These are phyloP conservation scores for Yamadazyma akitaensis DNA, from an alignment of 805 yeast species.

Conservation along the genomic window DNA sequence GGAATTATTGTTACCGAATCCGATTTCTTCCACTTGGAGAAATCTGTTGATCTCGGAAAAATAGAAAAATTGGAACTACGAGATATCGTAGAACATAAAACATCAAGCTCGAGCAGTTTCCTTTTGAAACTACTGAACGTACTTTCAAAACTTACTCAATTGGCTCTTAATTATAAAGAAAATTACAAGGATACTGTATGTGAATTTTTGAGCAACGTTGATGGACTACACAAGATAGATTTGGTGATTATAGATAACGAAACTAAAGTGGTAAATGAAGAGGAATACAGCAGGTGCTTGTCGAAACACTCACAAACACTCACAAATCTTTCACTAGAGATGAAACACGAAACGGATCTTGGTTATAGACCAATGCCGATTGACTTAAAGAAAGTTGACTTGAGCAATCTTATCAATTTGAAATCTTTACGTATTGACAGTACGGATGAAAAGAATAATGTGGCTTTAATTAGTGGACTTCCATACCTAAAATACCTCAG, in stretches of 20 bases:
- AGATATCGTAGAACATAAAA: constrained; percentile 30
- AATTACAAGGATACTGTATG: constrained; percentile 40
- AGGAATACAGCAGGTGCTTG: constrained; percentile 18
- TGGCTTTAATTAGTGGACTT: constrained; percentile 22
- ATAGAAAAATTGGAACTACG: constrained; percentile 28
- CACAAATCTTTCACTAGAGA: constrained; percentile 36
- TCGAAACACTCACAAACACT: constrained; percentile 17
- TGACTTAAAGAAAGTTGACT: constrained; percentile 4
- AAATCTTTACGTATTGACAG: constrained; percentile 41
- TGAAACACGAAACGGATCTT: constrained; percentile 35
- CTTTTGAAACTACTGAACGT: background rate
- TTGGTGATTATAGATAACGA: constrained; percentile 39
- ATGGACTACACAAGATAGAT: constrained; percentile 33
- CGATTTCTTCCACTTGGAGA: constrained; percentile 18
- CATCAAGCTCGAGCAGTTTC: background rate
- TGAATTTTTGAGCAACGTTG: constrained; percentile 21
- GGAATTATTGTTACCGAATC: constrained; percentile 20
- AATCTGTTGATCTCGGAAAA: constrained; percentile 18
- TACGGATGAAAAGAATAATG: constrained; percentile 16
- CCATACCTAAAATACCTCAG: constrained; percentile 33
- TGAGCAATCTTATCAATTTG: constrained; percentile 16
- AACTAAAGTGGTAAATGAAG: constrained; percentile 17
- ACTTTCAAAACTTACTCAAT: constrained; percentile 17
- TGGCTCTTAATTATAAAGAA: constrained; percentile 42
- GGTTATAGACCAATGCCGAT: constrained; percentile 28